Percentiles rank a stretch among this genome's conserved stretches.
These are phyloP conservation scores for Monilinia fructigena DNA, from an alignment of 2,329 filamentous ascomycete species.

Conservation along the genomic window DNA sequence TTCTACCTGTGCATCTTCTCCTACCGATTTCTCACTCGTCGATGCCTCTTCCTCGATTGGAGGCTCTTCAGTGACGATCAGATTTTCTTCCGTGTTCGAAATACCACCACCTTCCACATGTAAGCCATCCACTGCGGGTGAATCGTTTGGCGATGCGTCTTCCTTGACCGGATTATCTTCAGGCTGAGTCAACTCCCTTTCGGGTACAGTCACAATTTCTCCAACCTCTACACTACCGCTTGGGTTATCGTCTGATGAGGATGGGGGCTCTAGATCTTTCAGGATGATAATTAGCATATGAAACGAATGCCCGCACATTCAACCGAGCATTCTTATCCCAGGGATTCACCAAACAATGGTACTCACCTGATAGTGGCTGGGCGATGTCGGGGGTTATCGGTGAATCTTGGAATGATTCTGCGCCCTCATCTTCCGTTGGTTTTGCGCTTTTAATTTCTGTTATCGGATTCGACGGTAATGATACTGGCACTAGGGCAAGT, in stretches of 20 bases:
- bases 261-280: neutral
- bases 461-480: neutral
- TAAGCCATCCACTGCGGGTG: neutral
- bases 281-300: neutral
- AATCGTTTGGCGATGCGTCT: neutral
- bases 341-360: neutral
- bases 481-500: neutral
- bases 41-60: neutral
- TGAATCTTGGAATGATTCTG: neutral
- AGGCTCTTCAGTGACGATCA: neutral
- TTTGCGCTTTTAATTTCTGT: neutral
- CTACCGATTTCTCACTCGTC: neutral
- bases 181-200: neutral
- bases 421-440: neutral
- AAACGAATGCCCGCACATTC: neutral
- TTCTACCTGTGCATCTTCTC: neutral
- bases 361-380: slow-evolving; percentile 3
- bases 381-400: neutral
- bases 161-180: neutral
- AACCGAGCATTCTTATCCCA: neutral
- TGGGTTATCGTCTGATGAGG: neutral
- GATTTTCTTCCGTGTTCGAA: neutral
- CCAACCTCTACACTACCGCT: neutral
- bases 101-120: neutral
- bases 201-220: neutral